Percentiles rank a stretch among this genome's conserved stretches.
Conservation (phyloP, 345 rosid genomes). For the Brassica rapa region DNA sequence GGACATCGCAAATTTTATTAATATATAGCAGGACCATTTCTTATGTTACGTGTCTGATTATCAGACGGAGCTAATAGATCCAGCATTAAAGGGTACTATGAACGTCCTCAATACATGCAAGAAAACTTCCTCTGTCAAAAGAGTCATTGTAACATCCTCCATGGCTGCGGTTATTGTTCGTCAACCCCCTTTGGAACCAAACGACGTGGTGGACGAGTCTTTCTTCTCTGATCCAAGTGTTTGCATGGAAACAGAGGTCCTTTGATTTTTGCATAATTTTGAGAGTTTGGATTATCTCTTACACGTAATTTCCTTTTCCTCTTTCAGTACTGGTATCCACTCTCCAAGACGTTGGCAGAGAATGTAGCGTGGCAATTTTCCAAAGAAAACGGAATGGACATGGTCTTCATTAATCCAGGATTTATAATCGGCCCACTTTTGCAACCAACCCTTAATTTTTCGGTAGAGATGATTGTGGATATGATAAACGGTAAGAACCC, state of each 20-base stretch:
- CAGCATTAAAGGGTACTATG: constrained; percentile 55
- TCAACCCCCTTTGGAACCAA: constrained; percentile 29
- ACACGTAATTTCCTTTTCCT: neutral
- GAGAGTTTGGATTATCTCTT: neutral
- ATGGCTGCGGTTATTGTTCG: constrained; percentile 39
- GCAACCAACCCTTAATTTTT: constrained; percentile 46
- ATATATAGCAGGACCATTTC: neutral
- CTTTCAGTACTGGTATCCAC: constrained; percentile 36
- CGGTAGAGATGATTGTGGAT: constrained; percentile 32
- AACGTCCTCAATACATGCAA: constrained; percentile 53
- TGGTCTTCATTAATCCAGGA: constrained; percentile 51
- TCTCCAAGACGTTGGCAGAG: constrained; percentile 53
- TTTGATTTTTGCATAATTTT: neutral
- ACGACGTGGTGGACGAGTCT: constrained; percentile 49
- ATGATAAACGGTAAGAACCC: constrained; percentile 38
- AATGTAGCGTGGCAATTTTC: constrained; percentile 51
- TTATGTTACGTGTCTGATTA: neutral
- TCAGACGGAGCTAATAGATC: constrained; percentile 25
- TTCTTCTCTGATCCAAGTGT: constrained; percentile 49
- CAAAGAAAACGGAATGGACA: constrained; percentile 47
- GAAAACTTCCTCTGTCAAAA: constrained; percentile 46
- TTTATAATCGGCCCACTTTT: constrained; percentile 45
- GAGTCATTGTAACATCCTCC: constrained; percentile 59
- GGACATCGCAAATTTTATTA: neutral
- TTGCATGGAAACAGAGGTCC: constrained; percentile 40